Evolutionary conservation across 2,329 filamentous ascomycete species (phyloP).

Genomic region (Cercospora nicotianae): DNA sequence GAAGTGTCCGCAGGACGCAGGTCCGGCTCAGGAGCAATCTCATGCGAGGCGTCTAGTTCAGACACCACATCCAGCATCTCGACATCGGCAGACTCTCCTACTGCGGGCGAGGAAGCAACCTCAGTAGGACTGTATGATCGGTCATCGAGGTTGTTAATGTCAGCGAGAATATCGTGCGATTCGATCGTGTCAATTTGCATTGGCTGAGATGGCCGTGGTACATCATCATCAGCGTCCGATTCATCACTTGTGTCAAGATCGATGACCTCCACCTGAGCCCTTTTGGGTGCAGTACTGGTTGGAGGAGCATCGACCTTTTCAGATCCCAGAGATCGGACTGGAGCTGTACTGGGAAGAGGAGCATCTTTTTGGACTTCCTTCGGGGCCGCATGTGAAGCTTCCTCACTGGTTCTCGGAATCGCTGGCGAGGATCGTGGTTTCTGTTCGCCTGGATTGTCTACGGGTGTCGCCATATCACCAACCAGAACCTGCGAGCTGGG

Average conservation of each 20-base stretch:
- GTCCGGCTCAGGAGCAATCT: not conserved
- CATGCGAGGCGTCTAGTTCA: not conserved
- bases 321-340: slow-evolving; percentile 1
- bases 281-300: slow-evolving; percentile 15
- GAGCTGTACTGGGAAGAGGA: slow-evolving; percentile 8
- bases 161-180: slow-evolving; percentile 2
- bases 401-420: not conserved
- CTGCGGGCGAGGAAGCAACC: slow-evolving; percentile 5
- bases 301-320: slow-evolving; percentile 2
- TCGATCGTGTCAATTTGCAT: not conserved
- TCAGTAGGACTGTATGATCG: slow-evolving; percentile 11
- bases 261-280: slow-evolving; percentile 23
- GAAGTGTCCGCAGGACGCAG: slow-evolving; percentile 9
- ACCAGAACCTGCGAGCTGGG: not conserved
- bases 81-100: slow-evolving; percentile 3
- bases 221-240: slow-evolving; percentile 23
- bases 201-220: not conserved
- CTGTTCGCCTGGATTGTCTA: not conserved
- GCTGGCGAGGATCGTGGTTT: not conserved
- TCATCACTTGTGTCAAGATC: slow-evolving; percentile 32
- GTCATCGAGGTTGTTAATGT: not conserved
- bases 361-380: not conserved
- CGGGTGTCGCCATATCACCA: not conserved
- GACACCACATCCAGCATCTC: slow-evolving; percentile 2
- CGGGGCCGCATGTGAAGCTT: not conserved